Conservation (phyloP, 129 eudicot species). For the Ambrosia trifida region DNA sequence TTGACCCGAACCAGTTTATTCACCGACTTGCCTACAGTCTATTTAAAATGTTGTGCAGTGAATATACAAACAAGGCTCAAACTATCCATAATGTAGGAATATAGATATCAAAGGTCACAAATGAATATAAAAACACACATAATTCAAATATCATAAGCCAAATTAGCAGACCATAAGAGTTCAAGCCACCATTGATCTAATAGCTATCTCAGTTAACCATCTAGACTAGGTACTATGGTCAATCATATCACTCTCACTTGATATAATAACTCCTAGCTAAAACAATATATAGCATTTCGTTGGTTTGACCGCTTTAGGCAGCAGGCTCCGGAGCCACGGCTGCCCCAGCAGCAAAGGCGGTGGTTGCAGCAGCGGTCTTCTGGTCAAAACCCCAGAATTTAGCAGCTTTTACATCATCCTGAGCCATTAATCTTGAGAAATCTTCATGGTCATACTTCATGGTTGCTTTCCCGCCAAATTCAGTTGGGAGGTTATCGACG, state of each 20-base stretch:
- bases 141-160: constrained; percentile 1
- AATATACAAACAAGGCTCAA: neutral
- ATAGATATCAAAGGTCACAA: constrained; percentile 21
- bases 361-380: constrained; percentile 33
- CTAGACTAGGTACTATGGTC: constrained; percentile 8
- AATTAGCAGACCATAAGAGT: constrained; percentile 11
- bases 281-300: neutral
- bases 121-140: constrained; percentile 17
- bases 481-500: constrained; percentile 81
- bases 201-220: constrained; percentile 15
- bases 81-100: constrained; percentile 10
- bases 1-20: neutral
- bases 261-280: neutral
- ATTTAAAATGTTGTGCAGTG: neutral
- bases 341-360: constrained; percentile 41
- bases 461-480: constrained; percentile 83
- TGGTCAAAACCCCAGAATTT: constrained; percentile 73
- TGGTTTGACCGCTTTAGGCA: constrained; percentile 16
- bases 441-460: constrained; percentile 87
- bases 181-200: constrained; percentile 20
- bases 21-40: neutral
- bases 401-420: constrained; percentile 78
- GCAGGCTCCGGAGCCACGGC: constrained; percentile 67
- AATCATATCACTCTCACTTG: constrained; percentile 13
- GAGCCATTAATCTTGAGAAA: constrained; percentile 82